Base-by-base conservation (phyloP, 305 asterid species). In the Caryopteris hybrid region DNA sequence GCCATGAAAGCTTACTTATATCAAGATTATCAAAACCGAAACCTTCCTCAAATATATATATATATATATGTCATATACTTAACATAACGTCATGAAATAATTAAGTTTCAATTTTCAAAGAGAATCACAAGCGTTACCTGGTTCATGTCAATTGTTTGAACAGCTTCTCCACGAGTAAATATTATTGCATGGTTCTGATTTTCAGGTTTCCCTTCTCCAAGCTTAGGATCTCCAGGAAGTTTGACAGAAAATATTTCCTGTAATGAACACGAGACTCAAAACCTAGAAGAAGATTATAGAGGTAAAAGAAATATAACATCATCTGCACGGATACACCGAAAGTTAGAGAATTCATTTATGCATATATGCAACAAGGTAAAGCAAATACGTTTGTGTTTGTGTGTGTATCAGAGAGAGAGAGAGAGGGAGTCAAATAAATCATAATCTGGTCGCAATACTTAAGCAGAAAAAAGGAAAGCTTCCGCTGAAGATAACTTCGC, bases 181-280 rank as follows among this genome's bases (percentile, higher is more conserved):
- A 94, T 17, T 65, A 94, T 83, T 1, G 99, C 96, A 81, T 94
- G 99, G 73, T 94, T 94, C 70, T 94, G 99, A 64, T 91, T 94
- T 81, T 94, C 99, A 23, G 99, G 99, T 73, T 94, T 94, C 60
- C 99, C 99, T 84, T 94, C 99, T 55, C 99, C 99, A 52, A 94
- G 94, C 82, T 94, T 94, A 65, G 99, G 98, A 72, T 91, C 93
- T 74, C 99, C 99, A 70, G 99, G 99, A 74, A 94, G 98, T 86
- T 88, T 87, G 58, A 94, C 77, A 27, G 97, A 87, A 77, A 86
- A 94, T 78, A 94, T 85, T 85, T 94, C 99, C 98, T 94, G 78
- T 47, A 60, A 72, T 18, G 46, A 38, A 25, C 59, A 68, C 39
- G 25, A 58, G 57, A 31, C 38, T 59, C 61, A 61, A 69, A 70